Evolutionary conservation across 2,329 filamentous ascomycete species (phyloP).

Genomic region (Dendryphion nanum): DNA sequence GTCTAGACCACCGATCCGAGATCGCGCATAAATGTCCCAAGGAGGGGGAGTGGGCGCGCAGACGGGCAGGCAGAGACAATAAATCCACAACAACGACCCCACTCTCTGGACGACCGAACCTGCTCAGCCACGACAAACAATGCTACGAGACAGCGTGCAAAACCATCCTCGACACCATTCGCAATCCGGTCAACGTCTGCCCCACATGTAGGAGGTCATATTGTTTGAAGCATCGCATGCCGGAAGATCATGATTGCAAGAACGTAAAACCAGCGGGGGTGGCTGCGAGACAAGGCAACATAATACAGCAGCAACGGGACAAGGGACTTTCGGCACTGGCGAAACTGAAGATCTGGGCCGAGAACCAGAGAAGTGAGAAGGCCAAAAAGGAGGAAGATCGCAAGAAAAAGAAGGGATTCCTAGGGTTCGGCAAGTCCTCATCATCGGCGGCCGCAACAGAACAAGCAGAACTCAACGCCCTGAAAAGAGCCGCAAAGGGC

Average conservation of each 20-base stretch:
- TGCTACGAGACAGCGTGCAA: conserved; percentile 68
- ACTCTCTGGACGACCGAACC: conserved; percentile 50
- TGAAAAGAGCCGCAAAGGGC: conserved; percentile 88
- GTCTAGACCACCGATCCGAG: conserved; percentile 90
- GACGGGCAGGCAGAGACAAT: conserved; percentile 42
- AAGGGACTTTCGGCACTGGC: conserved; percentile 73
- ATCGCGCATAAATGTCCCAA: conserved; percentile 68
- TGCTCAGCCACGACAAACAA: conserved; percentile 63
- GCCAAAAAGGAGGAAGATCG: conserved; percentile 66
- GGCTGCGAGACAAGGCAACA: conserved; percentile 42
- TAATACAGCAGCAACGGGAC: conserved; percentile 53
- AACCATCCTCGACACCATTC: conserved; percentile 66
- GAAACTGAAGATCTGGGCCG: conserved; percentile 76
- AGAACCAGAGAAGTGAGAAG: conserved; percentile 66
- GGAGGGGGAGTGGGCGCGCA: conserved; percentile 60
- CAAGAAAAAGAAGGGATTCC: conserved; percentile 23
- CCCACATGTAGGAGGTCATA: conserved; percentile 69
- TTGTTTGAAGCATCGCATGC: conserved; percentile 73
- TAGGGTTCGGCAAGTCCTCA: conserved; percentile 20
- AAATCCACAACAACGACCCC: conserved; percentile 21
- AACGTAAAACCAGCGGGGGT: conserved; percentile 63
- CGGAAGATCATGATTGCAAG: conserved; percentile 80
- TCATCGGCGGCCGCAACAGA: conserved; percentile 56
- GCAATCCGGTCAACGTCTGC: conserved; percentile 70
- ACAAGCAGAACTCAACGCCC: conserved; percentile 66